Conservation (phyloP, 306 rosid species). For the Castanea sativa region DNA sequence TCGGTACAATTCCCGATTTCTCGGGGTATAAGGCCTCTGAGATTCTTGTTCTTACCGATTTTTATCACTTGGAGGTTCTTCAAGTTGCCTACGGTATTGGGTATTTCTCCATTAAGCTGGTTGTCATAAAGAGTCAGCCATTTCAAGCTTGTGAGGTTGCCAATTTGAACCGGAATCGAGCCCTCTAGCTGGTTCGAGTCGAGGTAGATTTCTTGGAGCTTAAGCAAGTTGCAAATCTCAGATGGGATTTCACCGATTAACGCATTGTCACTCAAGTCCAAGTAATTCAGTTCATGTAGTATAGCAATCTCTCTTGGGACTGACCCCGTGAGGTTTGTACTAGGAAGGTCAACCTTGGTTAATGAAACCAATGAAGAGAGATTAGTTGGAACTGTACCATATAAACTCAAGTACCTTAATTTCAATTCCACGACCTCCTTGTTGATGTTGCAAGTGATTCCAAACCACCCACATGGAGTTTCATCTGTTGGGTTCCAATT, state of each 20-base stretch:
- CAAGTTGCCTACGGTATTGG: constrained; percentile 59
- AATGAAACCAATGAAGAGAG: constrained; percentile 60
- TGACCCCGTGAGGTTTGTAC: constrained; percentile 73
- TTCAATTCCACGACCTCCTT: constrained; percentile 50
- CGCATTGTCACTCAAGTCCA: constrained; percentile 78
- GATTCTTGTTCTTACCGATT: constrained; percentile 86
- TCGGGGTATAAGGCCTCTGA: constrained; percentile 58
- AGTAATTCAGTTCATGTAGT: constrained; percentile 35
- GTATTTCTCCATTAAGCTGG: constrained; percentile 61
- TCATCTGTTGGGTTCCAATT: constrained; percentile 59
- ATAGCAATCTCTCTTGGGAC: constrained; percentile 59
- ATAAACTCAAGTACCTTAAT: constrained; percentile 55
- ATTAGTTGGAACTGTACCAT: constrained; percentile 58
- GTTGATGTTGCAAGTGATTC: constrained; percentile 60
- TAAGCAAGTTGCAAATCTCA: constrained; percentile 41
- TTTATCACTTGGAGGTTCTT: constrained; percentile 54
- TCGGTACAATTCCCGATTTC: constrained; percentile 75
- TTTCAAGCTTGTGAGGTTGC: constrained; percentile 56
- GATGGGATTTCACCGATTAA: constrained; percentile 69
- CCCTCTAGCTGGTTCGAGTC: constrained; percentile 70
- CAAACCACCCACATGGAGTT: constrained; percentile 83
- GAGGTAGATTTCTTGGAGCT: constrained; percentile 61
- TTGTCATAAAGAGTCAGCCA: constrained; percentile 59
- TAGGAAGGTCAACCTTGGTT: constrained; percentile 47
- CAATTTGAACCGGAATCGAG: constrained; percentile 59